Evolutionary conservation across 306 rosid genomes (phyloP).

Genomic region (Dryas drummondii): DNA sequence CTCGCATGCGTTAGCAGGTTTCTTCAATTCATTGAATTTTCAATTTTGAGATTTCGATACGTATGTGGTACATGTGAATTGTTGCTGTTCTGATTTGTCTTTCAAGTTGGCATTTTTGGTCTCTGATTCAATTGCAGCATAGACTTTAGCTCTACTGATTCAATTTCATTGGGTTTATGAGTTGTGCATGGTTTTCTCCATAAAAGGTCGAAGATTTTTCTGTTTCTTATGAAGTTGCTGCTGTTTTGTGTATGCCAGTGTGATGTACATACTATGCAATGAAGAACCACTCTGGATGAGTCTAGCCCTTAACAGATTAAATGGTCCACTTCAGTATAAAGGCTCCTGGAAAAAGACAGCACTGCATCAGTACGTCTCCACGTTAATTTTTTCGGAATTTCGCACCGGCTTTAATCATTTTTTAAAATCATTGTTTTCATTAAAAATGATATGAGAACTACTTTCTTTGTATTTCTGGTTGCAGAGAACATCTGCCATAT

Average conservation of each 20-base stretch:
- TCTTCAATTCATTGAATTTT: neutral
- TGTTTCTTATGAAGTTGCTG: neutral
- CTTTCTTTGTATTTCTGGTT: constrained; percentile 17
- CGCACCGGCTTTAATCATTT: neutral
- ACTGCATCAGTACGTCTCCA: constrained; percentile 55
- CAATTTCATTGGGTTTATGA: neutral
- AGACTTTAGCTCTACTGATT: no score
- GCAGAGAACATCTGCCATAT: constrained; percentile 58
- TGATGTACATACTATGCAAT: constrained; percentile 81
- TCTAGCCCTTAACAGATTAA: constrained; percentile 55
- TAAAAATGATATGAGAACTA: neutral
- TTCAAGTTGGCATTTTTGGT: neutral
- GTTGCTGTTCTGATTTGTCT: neutral
- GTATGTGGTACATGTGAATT: neutral
- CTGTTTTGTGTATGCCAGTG: constrained; percentile 50
- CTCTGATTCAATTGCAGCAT: neutral
- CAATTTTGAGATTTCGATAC: neutral
- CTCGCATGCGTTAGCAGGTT: constrained; percentile 94
- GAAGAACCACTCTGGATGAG: constrained; percentile 95
- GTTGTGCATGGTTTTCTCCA: neutral
- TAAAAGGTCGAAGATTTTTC: neutral
- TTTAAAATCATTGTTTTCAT: neutral
- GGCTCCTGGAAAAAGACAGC: constrained; percentile 93
- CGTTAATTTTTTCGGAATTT: constrained; percentile 3
- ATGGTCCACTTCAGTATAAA: constrained; percentile 70